Base-by-base conservation (phyloP, 179 eudicot species). In the Beta lomatogona region DNA sequence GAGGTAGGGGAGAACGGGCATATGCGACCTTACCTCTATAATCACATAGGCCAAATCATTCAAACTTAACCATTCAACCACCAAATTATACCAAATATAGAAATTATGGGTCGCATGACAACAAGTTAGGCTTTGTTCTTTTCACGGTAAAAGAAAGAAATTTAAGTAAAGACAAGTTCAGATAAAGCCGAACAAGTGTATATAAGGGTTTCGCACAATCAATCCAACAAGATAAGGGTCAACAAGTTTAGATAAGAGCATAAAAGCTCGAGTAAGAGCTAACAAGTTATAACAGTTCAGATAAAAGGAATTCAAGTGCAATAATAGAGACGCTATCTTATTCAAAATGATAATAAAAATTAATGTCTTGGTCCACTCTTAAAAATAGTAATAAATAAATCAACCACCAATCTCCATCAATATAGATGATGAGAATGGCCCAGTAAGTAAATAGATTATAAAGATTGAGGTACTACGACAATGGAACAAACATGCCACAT, bases 301-400 rank as follows among this genome's bases (percentile, higher is more conserved):
- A 48, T 48, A 48, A 48, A 48, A 9, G 53, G 7, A 48, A 48
- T 48, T 5, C 9, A 48, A 48, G 44, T 65, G 69, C 69, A 28
- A 65, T 12, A 65, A 25, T 5, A 28, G 18, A 65, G 69, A 28
- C 69, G 10, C 18, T 65, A 25, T 28, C 16, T 65, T 65, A 28
- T 41, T 70, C 67, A 70, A 48, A 69, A 70, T 46, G 75, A 75
- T 65, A 74, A 54, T 2, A 36, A 36, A 45, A 70, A 41, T 53
- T 41, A 58, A 16, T 21, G 57, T 69, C 52, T 45, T 13, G 76
- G 70, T 60, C 65, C 74, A 76, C 73, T 76, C 28, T 21, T 16
- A 25, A 50, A 64, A 53, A 28, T 31, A n/a, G 31, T 28, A 68
- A 77, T 25, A 52, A 28, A 44, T 52, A 41, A 65, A 65, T 65